phyloP scores from a whole-genome alignment of 306 rosid species.

The Citrullus mucosospermus region DNA sequence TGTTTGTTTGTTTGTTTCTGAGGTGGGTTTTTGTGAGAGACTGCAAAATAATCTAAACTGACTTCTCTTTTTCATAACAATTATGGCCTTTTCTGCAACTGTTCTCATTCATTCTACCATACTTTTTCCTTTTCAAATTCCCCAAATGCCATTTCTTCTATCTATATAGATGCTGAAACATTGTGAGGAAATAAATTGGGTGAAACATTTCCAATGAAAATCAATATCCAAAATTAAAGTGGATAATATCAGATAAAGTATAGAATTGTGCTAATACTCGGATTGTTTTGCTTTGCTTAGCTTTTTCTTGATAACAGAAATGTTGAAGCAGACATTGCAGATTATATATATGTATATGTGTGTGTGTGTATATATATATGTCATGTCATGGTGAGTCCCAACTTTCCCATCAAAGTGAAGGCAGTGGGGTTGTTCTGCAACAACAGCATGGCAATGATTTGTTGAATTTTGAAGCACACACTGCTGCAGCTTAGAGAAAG shows the following conservation, averaged over 20 bases:
- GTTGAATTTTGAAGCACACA: neutral
- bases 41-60: neutral
- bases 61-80: neutral
- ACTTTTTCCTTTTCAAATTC: neutral
- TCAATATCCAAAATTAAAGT: neutral
- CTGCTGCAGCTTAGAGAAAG: neutral
- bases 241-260: neutral
- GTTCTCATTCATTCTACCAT: neutral
- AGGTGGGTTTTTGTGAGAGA: neutral
- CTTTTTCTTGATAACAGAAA: neutral
- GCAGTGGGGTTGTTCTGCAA: neutral
- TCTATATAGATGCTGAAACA: no score
- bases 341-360: neutral
- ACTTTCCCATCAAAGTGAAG: neutral
- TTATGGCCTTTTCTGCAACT: neutral
- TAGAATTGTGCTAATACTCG: neutral
- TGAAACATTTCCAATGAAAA: no score
- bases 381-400: neutral
- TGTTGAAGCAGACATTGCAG: neutral
- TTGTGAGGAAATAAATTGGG: no score
- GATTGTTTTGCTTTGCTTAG: neutral
- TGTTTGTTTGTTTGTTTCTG: neutral
- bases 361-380: neutral
- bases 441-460: constrained; percentile 1
- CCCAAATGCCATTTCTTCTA: neutral